Evolutionary conservation across 2,329 filamentous ascomycete genomes (phyloP), one percentile per base, ranked within the genome.

Genomic region (Apiospora sp.): DNA sequence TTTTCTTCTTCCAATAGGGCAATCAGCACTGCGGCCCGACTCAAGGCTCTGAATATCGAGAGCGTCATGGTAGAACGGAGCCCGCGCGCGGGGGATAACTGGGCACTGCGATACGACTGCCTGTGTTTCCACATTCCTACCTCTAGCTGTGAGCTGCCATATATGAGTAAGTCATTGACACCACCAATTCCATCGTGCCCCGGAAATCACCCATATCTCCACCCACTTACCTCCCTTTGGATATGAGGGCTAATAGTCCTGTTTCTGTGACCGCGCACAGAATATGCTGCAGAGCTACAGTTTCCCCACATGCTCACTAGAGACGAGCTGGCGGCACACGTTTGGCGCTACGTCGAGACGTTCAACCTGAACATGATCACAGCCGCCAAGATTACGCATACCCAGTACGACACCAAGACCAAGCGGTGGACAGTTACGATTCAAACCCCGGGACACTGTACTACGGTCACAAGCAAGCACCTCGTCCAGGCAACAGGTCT

Each of bases 61-160:
- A 80, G 75, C 51, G 69, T 85, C 22, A 78, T 85, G n/a, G 70
- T 81, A 10, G 83, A 85, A 24, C 76, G 76, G 7, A 82, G 84
- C 24, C 54, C 78, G 2, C 74, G 76, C 1, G 74, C 80, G 0
- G 83, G 83, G 1, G 83, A 85, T 72, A 84, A 82, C 72, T 85
- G 83, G 84, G 75, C 76, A 0, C 72, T 76, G 4, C 80, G 83
- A 1, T 85, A 85, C 68, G 83, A 85, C 69, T 80, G 74, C 67
- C 46, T 84, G 71, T 74, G 75, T n/a, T 83, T 86, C 51, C 84
- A 86, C 71, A 74, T 84, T 2, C 80, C 81, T 6, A 83, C 82
- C 0, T 77, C 80, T 0, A 77, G 75, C 48, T 82, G 80, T 70
- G 79, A 84, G 30, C 72, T 82, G 70, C 83, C 84, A 0, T 85